These are phyloP conservation scores for Lentinula sp. DNA, from an alignment of 768 basidiomycete genomes.

Conservation along the genomic window DNA sequence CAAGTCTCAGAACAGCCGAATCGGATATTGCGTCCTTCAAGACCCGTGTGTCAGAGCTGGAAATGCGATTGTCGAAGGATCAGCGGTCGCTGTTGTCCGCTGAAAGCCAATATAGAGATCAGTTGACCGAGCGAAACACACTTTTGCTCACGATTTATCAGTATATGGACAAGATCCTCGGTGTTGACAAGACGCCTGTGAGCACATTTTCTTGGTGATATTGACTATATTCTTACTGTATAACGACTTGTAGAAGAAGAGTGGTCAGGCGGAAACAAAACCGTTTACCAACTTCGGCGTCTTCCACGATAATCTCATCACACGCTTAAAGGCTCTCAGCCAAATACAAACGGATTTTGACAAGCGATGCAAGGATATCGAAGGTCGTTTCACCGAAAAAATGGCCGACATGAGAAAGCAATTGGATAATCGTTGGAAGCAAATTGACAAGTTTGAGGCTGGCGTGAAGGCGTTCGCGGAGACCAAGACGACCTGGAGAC, in stretches of 20 bases:
- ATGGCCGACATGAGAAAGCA: conserved; percentile 78
- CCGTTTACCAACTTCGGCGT: conserved; percentile 91
- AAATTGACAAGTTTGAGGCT: conserved; percentile 88
- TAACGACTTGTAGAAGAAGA: conserved; percentile 54
- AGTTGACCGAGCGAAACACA: conserved; percentile 90
- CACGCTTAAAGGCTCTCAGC: conserved; percentile 76
- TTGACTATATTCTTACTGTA: not conserved
- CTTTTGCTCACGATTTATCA: conserved; percentile 89
- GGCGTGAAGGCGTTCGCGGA: conserved; percentile 80
- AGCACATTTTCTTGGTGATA: conserved; percentile 21
- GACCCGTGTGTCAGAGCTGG: conserved; percentile 64
- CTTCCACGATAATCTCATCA: conserved; percentile 92
- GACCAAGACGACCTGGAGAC: conserved; percentile 77
- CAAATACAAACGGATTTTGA: conserved; percentile 87
- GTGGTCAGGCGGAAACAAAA: conserved; percentile 75
- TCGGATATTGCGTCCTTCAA: conserved; percentile 56
- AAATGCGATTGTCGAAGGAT: conserved; percentile 76
- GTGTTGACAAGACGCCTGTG: conserved; percentile 81
- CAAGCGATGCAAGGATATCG: conserved; percentile 74
- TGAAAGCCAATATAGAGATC: conserved; percentile 84
- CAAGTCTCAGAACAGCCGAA: conserved; percentile 60
- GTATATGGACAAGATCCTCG: conserved; percentile 91
- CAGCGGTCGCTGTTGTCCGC: conserved; percentile 64
- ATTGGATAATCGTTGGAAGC: conserved; percentile 82
- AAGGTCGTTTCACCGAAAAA: conserved; percentile 66